Base-by-base conservation (phyloP, 2,329 filamentous ascomycete genomes). In the Pseudopithomyces chartarum region DNA sequence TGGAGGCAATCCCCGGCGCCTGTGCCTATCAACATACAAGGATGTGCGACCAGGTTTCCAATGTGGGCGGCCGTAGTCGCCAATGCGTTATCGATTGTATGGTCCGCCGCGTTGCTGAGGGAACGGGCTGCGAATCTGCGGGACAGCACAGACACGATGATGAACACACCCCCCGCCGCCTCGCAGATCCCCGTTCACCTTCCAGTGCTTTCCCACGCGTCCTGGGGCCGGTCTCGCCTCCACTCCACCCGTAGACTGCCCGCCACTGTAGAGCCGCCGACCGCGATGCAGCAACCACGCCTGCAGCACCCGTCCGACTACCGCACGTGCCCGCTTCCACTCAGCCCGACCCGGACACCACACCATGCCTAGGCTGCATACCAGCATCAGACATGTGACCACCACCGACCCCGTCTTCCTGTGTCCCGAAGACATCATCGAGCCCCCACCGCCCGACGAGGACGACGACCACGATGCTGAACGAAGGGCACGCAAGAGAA, bases 391-490 rank as follows among this genome's bases (percentile, higher is more conserved):
- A 56, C 62, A 61, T 45, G 70, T 66, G 22, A 56, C 73, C 19
- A 61, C 66, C 51, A 61, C 60, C 47, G 65, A 69, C 36, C 56
- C 57, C n/a, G 45, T 62, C 20, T 43, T 63, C 11, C n/a, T 52
- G 53, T 50, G 67, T 42, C 62, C 58, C 34, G 60, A 66, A 48
- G 67, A 80, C 7, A 66, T 85, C 26, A 82, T 85, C 62, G 83
- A 79, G 65, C 79, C 83, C 50, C 73, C 79, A 1, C 49, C 59
- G 3, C 48, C 56, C 58, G 75, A 80, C 7, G 82, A 84, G n/a
- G 84, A 84, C 6, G 86, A 89, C 44, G 78, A 85, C 46, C 83
- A 86, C 33, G 69, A n/a, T n/a, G n/a, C n/a, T n/a, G n/a, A n/a
- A n/a, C n/a, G 82, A 3, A 76, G 76, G 32, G 71, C 78, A 2